Percentiles rank a stretch among this genome's conserved stretches.
Conservation (phyloP, 768 basidiomycete genomes). For the Xerocomellus intermedius region DNA sequence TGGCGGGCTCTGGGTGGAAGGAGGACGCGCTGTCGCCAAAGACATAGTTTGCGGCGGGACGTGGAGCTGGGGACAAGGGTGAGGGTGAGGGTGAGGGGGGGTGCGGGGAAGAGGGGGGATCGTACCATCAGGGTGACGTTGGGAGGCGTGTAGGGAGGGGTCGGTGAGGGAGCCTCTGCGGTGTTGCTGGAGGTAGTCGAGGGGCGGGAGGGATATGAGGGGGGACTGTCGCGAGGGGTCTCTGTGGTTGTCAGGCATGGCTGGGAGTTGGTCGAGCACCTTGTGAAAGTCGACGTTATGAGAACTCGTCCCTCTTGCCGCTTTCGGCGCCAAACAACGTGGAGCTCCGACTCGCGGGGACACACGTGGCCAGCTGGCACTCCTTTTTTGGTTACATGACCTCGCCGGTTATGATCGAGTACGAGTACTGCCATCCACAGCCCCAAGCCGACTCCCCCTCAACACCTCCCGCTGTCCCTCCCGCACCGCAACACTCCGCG, state of each 20-base stretch:
- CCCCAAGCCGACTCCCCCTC: conserved; percentile 19
- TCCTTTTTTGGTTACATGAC: conserved; percentile 16
- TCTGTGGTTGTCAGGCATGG: conserved; percentile 26
- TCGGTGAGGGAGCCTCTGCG: conserved; percentile 84
- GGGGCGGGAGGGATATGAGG: conserved; percentile 64
- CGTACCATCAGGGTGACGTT: conserved; percentile 23
- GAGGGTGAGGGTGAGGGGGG: no score
- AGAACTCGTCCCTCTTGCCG: conserved; percentile 12
- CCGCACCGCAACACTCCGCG: conserved; percentile 42
- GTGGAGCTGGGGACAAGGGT: conserved; percentile 42
- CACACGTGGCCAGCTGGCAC: conserved; percentile 28
- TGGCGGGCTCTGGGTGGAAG: conserved; percentile 38
- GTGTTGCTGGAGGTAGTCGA: conserved; percentile 77
- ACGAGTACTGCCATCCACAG: no score
- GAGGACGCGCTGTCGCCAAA: conserved; percentile 54
- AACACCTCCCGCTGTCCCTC: conserved; percentile 38
- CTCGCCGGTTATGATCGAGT: no score
- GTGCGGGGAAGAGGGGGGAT: conserved; percentile 2
- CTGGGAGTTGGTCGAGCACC: not conserved
- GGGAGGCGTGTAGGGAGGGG: conserved; percentile 66
- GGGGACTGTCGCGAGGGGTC: conserved; percentile 46
- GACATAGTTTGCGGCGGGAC: conserved; percentile 65
- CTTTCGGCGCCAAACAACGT: conserved; percentile 23
- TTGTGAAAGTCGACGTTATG: conserved; percentile 32
- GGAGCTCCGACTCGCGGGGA: conserved; percentile 27